phyloP scores from a whole-genome alignment of 2,329 filamentous ascomycete species.

The Pestalotiopsis sp. region DNA sequence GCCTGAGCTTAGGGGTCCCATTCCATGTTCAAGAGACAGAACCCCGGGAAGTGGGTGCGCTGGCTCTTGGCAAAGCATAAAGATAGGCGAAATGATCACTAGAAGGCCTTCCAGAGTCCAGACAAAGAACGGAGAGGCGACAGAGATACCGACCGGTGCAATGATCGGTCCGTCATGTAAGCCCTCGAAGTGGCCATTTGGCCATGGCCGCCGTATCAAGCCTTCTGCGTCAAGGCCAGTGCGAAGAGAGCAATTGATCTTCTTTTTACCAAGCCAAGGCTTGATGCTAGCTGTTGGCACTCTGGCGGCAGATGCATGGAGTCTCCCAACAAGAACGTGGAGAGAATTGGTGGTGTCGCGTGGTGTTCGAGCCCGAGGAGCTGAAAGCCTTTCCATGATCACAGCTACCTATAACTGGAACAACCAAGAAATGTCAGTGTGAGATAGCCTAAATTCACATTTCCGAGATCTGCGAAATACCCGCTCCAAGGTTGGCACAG shows the following conservation, averaged over 20 bases:
- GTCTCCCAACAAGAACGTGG: background rate
- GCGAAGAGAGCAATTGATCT: background rate
- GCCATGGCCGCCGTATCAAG: background rate
- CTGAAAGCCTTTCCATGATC: background rate
- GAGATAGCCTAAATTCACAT: constrained; percentile 6
- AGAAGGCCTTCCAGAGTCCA: background rate
- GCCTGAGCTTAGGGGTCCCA: background rate
- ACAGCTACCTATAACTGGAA: background rate
- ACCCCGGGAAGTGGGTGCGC: background rate
- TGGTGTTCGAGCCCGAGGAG: background rate
- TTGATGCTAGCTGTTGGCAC: background rate
- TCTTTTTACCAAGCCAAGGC: background rate
- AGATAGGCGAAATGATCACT: background rate
- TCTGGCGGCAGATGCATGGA: background rate
- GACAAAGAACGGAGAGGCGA: background rate
- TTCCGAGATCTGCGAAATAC: constrained; percentile 2
- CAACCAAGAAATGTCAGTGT: background rate
- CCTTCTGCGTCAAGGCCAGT: background rate
- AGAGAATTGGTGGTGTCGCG: background rate
- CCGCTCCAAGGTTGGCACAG: background rate
- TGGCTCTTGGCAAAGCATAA: background rate
- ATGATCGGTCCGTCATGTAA: constrained; percentile 6
- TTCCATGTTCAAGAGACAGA: background rate
- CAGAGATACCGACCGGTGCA: background rate
- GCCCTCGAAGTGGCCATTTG: background rate